phyloP scores from a whole-genome alignment of 73 alveolate species.

The Stentor coeruleus region DNA sequence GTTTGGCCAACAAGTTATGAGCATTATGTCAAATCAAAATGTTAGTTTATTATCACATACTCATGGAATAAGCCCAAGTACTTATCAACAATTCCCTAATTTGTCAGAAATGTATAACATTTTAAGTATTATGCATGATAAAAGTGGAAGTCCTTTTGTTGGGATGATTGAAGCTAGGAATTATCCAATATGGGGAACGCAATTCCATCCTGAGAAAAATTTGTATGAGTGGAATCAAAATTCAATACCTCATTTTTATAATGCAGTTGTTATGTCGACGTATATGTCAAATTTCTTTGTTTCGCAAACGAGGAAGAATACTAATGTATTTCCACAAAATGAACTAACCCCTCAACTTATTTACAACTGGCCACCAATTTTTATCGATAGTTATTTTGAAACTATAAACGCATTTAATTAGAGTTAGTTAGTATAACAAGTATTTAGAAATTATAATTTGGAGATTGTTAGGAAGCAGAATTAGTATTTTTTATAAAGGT shows the following conservation, averaged over 20 bases:
- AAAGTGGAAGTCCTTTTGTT: constrained; percentile 18
- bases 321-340: background rate
- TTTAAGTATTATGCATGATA: constrained; percentile 28
- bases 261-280: constrained; percentile 27
- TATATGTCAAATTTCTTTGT: constrained; percentile 29
- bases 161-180: constrained; percentile 48
- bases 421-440: too few species aligned
- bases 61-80: constrained; percentile 18
- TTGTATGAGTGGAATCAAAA: constrained; percentile 35
- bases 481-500: too few species aligned
- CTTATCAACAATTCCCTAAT: background rate
- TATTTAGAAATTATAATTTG: too few species aligned
- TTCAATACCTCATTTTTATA: constrained; percentile 20
- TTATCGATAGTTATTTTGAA: too few species aligned
- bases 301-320: constrained; percentile 19
- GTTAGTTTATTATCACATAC: background rate
- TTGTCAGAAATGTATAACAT: constrained; percentile 27
- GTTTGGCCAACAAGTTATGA: background rate
- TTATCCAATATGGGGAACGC: constrained; percentile 56
- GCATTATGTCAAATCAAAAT: background rate
- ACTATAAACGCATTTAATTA: too few species aligned
- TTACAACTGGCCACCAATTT: background rate
- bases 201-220: constrained; percentile 65
- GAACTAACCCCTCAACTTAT: background rate
- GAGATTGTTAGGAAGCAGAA: too few species aligned